Base-by-base conservation (phyloP, 2,329 filamentous ascomycete genomes). In the Pseudomassariella vexata region DNA sequence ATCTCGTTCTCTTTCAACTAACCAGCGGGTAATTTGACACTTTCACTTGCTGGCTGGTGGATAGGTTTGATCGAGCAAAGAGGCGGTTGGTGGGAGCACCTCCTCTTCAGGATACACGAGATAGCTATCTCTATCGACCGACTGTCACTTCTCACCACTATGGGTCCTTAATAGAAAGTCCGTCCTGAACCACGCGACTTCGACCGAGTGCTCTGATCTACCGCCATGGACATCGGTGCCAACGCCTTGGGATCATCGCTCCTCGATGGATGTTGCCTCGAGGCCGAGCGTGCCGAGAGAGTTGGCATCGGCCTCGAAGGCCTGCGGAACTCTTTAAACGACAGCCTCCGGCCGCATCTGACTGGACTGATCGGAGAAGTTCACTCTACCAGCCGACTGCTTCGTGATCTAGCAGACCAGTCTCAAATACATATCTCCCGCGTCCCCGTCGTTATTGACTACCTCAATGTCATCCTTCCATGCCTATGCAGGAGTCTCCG, bases 381-480 rank as follows among this genome's bases (percentile, higher is more conserved):
- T 27, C 56, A 58, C 16, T 47, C 41, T 5, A 62, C 65, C 5
- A 59, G 61, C 33, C 54, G 59, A 21, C 50, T 68, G 11, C 65
- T 80, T 7, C 66, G 70, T 24, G 67, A 74, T 32, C 55, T 80
- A 11, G 68, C 68, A 27, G 71, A 78, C 38, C 60, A 67, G 22
- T 69, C 70, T 16, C 68, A 71, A 30, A 53, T 73, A 17, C 66
- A 78, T 45, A 52, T 62, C 31, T 49, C 58, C 16, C 66, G 72
- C 12, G 57, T 76, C 6, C 63, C 66, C 1, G 52, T 71, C 11
- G 60, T 78, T 17, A 50, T 72, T 20, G 66, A 74, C 45, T 68
- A 78, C 45, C 63, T 80, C 28, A 66, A 72, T 35, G 59, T 76
- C 36, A 44, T 78, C 11, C 57, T 80, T 3, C 75, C 75, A 1